Conservation (phyloP, 257 asterid species). For the Galeopsis tetrahit region DNA sequence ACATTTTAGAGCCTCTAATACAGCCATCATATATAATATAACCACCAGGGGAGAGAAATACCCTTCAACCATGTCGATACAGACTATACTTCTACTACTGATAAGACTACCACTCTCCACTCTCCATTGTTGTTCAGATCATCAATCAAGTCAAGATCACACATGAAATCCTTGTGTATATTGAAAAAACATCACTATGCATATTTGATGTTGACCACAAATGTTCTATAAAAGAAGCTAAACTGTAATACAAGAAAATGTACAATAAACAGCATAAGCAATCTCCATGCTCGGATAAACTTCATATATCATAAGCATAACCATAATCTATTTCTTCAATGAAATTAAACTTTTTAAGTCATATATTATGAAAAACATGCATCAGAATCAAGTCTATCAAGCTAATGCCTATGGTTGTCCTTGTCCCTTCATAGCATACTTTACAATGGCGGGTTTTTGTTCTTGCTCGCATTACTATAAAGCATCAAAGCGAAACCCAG, state of each 20-base stretch:
- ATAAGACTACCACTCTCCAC: neutral
- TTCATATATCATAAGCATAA: neutral
- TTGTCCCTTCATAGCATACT: neutral
- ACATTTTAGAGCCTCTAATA: neutral
- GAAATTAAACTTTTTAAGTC: neutral
- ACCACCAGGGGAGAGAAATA: neutral
- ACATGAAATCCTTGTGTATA: neutral
- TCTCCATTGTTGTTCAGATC: neutral
- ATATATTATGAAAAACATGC: neutral
- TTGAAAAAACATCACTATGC: neutral
- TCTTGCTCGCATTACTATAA: neutral
- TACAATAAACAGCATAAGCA: neutral
- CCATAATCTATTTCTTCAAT: neutral
- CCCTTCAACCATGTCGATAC: neutral
- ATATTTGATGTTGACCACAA: neutral
- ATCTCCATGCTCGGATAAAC: neutral
- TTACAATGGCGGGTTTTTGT: neutral
- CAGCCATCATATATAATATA: neutral
- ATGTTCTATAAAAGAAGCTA: neutral
- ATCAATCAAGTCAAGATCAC: neutral
- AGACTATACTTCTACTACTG: neutral
- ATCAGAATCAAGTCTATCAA: neutral
- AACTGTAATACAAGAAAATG: neutral
- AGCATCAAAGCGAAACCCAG: neutral
- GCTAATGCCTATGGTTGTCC: neutral